These are phyloP conservation scores for Pseudoscleropodium purum DNA, from an alignment of 225 moss, liverwort and hornwort genomes.

Conservation along the genomic window DNA sequence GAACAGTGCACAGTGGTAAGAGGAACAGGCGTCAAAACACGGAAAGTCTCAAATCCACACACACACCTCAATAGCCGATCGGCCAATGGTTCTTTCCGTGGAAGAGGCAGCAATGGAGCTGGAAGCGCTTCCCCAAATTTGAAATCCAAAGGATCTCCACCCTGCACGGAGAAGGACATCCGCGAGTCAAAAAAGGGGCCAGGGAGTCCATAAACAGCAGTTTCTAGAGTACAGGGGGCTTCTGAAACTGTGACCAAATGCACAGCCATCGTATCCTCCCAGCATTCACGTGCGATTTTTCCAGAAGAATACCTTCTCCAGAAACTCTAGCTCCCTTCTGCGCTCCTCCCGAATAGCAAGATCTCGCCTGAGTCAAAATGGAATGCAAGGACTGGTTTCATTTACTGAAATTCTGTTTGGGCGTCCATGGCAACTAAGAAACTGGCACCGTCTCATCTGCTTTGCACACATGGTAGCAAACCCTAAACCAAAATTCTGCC, in stretches of 20 bases:
- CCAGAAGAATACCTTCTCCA: conserved; percentile 66
- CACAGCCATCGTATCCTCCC: not conserved
- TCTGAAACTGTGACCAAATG: not conserved
- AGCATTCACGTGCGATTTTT: not conserved
- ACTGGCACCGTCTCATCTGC: conserved; percentile 1
- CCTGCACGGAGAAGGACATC: conserved; percentile 17
- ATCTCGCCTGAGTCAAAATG: conserved; percentile 58
- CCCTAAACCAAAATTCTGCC: not conserved
- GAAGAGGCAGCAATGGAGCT: conserved; percentile 10
- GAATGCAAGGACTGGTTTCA: conserved; percentile 19
- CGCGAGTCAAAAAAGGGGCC: not conserved
- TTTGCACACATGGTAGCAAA: not conserved
- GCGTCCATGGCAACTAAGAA: conserved; percentile 6
- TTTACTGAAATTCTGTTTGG: not conserved
- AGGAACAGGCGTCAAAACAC: not conserved
- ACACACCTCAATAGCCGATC: conserved; percentile 40
- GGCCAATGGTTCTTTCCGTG: conserved; percentile 50
- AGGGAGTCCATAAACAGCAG: not conserved
- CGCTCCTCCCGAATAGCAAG: conserved; percentile 80
- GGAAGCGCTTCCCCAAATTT: conserved; percentile 10
- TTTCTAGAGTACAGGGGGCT: not conserved
- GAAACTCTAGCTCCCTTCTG: conserved; percentile 84
- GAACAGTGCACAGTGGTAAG: not conserved
- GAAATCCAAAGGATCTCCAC: conserved; percentile 67
- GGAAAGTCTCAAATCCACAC: not conserved